Conservation (phyloP, 192 early-diverging fungal genomes). For the Gorgonomyces haynaldii region DNA sequence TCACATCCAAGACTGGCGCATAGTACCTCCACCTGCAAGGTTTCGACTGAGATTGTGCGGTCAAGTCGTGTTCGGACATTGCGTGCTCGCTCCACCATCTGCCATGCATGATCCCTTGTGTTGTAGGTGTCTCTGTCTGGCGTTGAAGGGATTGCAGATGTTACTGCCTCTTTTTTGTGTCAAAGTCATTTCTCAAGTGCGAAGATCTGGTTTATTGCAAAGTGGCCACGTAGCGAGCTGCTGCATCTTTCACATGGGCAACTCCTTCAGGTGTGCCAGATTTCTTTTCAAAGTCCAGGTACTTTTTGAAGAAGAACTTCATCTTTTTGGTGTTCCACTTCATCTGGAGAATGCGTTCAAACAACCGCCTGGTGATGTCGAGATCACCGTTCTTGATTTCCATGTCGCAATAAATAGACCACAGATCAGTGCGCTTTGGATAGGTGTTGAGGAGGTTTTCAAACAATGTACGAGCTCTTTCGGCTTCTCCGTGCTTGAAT, state of each 20-base stretch:
- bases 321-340: conserved; percentile 95
- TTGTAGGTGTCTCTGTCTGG: too few relatives aligned
- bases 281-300: conserved; percentile 88
- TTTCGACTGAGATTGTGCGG: too few relatives aligned
- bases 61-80: too few relatives aligned
- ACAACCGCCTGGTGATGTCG: conserved; percentile 56
- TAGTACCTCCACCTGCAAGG: too few relatives aligned
- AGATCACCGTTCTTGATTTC: conserved; percentile 69
- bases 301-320: conserved; percentile 99
- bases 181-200: too few relatives aligned
- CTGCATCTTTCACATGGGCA: conserved; percentile 78
- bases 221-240: conserved; percentile 73
- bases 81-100: too few relatives aligned
- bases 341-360: conserved; percentile 79
- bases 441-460: conserved; percentile 88
- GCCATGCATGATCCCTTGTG: too few relatives aligned
- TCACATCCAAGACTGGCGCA: too few relatives aligned
- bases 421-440: conserved; percentile 89
- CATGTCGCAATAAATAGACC: conserved; percentile 97
- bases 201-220: not conserved
- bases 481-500: conserved; percentile 88
- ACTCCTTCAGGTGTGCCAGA: conserved; percentile 65
- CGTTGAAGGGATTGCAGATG: too few relatives aligned
- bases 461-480: conserved; percentile 94
- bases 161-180: too few relatives aligned